Evolutionary conservation across 495 filamentous ascomycete species (phyloP).

Genomic region (Platismatia glauca): DNA sequence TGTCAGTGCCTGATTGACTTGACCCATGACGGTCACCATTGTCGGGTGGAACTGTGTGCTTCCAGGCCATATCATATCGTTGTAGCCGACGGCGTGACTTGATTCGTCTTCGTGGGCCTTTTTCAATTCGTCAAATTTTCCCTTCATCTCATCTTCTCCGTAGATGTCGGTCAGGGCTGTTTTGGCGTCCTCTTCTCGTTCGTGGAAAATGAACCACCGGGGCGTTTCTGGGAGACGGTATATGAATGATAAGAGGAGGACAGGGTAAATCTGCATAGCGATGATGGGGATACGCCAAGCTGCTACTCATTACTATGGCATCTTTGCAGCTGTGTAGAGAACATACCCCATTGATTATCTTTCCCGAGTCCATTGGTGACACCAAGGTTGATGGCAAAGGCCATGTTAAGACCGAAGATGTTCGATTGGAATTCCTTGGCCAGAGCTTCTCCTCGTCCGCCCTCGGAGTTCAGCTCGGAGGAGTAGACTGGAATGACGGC

Average conservation of each 20-base stretch:
- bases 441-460: conserved; percentile 42
- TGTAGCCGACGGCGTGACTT: conserved; percentile 35
- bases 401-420: conserved; percentile 48
- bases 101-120: conserved; percentile 41
- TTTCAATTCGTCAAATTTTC: conserved; percentile 38
- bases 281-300: conserved; percentile 55
- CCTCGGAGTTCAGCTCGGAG: conserved; percentile 42
- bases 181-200: conserved; percentile 35
- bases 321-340: background rate
- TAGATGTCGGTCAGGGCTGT: conserved; percentile 35
- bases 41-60: conserved; percentile 44
- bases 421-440: conserved; percentile 52
- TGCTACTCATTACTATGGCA: conserved; percentile 10
- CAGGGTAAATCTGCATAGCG: conserved; percentile 48
- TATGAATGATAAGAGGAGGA: conserved; percentile 39
- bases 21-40: conserved; percentile 47
- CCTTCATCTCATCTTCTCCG: conserved; percentile 37
- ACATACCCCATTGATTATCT: conserved; percentile 36
- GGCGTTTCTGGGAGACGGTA: conserved; percentile 45
- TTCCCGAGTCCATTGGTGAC: conserved; percentile 33
- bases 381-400: conserved; percentile 39
- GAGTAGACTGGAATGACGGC: conserved; percentile 48
- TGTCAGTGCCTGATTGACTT: conserved; percentile 48
- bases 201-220: conserved; percentile 42
- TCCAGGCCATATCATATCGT: conserved; percentile 39